Evolutionary conservation across 768 basidiomycete genomes (phyloP).

Genomic region (Naganishia vishniacii): DNA sequence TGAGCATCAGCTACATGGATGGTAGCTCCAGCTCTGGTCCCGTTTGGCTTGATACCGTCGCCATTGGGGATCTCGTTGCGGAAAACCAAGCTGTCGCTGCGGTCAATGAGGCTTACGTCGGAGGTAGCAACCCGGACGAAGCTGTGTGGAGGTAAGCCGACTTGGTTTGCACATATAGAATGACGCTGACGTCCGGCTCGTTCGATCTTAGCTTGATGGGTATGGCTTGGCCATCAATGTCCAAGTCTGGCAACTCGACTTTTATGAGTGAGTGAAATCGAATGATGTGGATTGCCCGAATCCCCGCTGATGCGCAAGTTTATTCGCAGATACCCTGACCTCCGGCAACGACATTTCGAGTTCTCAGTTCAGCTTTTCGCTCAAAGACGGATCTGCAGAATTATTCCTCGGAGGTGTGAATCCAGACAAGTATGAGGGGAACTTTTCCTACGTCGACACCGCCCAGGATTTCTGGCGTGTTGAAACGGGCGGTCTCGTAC

Average conservation of each 20-base stretch:
- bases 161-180: neutral
- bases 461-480: slow-evolving; percentile 16
- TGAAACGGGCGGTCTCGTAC: neutral
- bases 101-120: neutral
- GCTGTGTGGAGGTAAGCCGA: neutral
- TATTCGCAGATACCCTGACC: slow-evolving; percentile 1
- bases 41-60: slow-evolving; percentile 12
- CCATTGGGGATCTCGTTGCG: neutral
- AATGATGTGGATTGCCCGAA: too few species aligned
- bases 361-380: slow-evolving; percentile 9
- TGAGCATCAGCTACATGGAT: slow-evolving; percentile 19
- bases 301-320: too few species aligned
- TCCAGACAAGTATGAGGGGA: slow-evolving; percentile 7
- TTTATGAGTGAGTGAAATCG: slow-evolving; percentile 9
- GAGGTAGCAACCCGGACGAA: neutral
- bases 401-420: slow-evolving; percentile 9
- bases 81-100: slow-evolving; percentile 17
- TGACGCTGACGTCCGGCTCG: neutral
- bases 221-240: slow-evolving; percentile 23
- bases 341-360: slow-evolving; percentile 14
- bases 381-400: neutral
- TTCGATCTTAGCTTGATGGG: slow-evolving; percentile 19
- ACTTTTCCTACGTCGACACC: slow-evolving; percentile 3
- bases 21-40: neutral
- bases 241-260: slow-evolving; percentile 13